These are phyloP conservation scores for Boletus subparvulus DNA, from an alignment of 768 basidiomycete genomes.

Conservation along the genomic window DNA sequence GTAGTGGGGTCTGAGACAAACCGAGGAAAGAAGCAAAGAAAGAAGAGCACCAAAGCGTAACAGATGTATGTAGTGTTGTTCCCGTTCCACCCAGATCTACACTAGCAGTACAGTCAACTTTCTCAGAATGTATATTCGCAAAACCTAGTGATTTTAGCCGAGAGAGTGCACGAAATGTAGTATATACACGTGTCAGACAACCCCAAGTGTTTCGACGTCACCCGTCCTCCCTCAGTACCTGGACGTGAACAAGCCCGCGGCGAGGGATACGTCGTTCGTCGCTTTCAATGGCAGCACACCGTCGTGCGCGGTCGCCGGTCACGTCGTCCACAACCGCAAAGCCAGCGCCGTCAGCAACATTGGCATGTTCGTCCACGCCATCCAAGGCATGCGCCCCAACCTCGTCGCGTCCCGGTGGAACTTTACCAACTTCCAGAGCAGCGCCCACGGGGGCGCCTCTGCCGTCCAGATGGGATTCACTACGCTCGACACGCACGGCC, in stretches of 20 bases:
- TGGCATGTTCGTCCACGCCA: conserved; percentile 92
- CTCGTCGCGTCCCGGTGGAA: conserved; percentile 93
- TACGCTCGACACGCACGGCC: conserved; percentile 77
- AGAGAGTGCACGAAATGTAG: too few relatives aligned
- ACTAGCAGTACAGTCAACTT: too few relatives aligned
- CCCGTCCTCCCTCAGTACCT: conserved; percentile 65
- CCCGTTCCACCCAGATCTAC: too few relatives aligned
- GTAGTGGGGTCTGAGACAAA: too few relatives aligned
- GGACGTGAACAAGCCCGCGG: conserved; percentile 58
- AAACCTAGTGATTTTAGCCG: too few relatives aligned
- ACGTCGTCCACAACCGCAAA: conserved; percentile 64
- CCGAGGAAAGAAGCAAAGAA: too few relatives aligned
- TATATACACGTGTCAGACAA: conserved; percentile 52
- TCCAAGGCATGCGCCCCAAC: conserved; percentile 98
- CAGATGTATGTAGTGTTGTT: too few relatives aligned
- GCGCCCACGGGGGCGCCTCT: conserved; percentile 68
- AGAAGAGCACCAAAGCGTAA: too few relatives aligned
- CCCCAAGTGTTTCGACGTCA: conserved; percentile 74
- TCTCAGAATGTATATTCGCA: too few relatives aligned
- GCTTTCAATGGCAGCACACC: conserved; percentile 78
- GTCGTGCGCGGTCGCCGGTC: conserved; percentile 49
- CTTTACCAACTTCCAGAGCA: conserved; percentile 88
- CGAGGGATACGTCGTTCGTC: conserved; percentile 86
- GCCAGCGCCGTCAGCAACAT: conserved; percentile 56
- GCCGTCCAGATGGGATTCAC: conserved; percentile 96